These are phyloP conservation scores for Gonapodya sp. DNA, from an alignment of 192 early-diverging fungal genomes.

Conservation along the genomic window DNA sequence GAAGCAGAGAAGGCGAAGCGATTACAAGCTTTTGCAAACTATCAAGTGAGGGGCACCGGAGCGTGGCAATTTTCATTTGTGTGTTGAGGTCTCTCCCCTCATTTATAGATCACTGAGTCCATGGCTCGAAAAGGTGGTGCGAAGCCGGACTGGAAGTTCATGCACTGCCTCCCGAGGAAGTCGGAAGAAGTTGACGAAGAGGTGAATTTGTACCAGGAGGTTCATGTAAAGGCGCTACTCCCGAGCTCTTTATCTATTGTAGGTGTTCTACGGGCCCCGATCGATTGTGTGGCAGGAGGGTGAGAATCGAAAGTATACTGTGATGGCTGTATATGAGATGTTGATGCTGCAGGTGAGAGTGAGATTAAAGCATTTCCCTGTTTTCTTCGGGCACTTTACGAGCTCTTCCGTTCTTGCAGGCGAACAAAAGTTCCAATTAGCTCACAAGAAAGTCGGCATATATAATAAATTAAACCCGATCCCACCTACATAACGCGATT, in stretches of 20 bases:
- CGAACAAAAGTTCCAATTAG: too few species aligned
- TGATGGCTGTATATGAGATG: constrained; percentile 67
- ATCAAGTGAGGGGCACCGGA: too few species aligned
- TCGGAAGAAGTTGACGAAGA: constrained; percentile 95
- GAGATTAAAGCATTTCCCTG: too few species aligned
- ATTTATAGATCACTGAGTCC: constrained; percentile 63
- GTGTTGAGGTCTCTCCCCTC: too few species aligned
- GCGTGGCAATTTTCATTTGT: too few species aligned
- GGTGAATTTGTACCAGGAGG: too few species aligned
- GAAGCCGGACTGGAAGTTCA: constrained; percentile 85
- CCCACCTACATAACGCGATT: too few species aligned
- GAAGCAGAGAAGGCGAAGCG: constrained; percentile 81
- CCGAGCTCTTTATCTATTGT: not conserved
- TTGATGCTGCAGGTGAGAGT: constrained; percentile 13
- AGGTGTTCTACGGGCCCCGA: constrained; percentile 75
- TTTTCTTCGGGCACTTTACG: too few species aligned
- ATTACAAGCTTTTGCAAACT: constrained; percentile 74
- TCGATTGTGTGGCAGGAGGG: constrained; percentile 96
- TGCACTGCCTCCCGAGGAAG: constrained; percentile 98
- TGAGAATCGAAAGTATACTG: constrained; percentile 99
- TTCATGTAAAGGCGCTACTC: not conserved
- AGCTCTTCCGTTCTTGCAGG: too few species aligned
- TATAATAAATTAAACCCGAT: too few species aligned
- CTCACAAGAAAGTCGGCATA: too few species aligned
- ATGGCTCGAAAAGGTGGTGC: constrained; percentile 69